Evolutionary conservation across 2,329 filamentous ascomycete genomes (phyloP).

Genomic region (Daldinia eschscholtzii): DNA sequence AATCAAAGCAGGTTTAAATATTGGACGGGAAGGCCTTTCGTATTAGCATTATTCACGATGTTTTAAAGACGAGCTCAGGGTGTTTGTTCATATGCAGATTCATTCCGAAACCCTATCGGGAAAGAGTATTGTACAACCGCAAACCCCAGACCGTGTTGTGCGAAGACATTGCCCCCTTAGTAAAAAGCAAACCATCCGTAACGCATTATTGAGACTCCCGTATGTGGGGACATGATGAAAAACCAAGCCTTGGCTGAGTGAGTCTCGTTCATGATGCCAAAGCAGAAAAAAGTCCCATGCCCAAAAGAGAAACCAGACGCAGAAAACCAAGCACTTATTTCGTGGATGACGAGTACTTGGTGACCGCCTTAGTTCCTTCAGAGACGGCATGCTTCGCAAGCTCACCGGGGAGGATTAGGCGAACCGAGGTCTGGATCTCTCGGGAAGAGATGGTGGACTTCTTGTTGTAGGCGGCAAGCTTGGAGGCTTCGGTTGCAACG

Average conservation of each 20-base stretch:
- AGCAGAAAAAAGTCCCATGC: conserved; percentile 64
- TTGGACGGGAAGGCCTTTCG: not conserved
- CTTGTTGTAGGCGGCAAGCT: conserved; percentile 99
- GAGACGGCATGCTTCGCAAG: conserved; percentile 99
- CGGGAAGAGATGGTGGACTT: conserved; percentile 99
- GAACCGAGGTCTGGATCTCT: conserved; percentile 99
- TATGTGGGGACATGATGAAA: conserved; percentile 54
- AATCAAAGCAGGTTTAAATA: not conserved
- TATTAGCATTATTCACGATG: conserved; percentile 14
- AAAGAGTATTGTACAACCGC: conserved; percentile 79
- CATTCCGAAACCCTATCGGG: conserved; percentile 73
- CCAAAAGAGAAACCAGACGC: conserved; percentile 68
- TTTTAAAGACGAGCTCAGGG: not conserved
- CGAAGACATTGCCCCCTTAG: conserved; percentile 77
- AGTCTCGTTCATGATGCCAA: conserved; percentile 70
- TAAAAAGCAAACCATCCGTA: conserved; percentile 76
- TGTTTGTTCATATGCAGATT: conserved; percentile 68
- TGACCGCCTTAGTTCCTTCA: conserved; percentile 99
- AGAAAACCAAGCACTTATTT: conserved; percentile 77
- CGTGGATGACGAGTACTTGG: conserved; percentile 99
- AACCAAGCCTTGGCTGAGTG: conserved; percentile 57
- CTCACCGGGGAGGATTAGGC: conserved; percentile 97
- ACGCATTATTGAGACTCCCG: conserved; percentile 76
- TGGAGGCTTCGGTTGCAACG: conserved; percentile 97
- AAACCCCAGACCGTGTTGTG: conserved; percentile 75